A percentile compares a stretch with the other conserved stretches of the same genome.
phyloP scores from a whole-genome alignment of 2,329 filamentous ascomycete genomes.

The Colletotrichum abscissum region DNA sequence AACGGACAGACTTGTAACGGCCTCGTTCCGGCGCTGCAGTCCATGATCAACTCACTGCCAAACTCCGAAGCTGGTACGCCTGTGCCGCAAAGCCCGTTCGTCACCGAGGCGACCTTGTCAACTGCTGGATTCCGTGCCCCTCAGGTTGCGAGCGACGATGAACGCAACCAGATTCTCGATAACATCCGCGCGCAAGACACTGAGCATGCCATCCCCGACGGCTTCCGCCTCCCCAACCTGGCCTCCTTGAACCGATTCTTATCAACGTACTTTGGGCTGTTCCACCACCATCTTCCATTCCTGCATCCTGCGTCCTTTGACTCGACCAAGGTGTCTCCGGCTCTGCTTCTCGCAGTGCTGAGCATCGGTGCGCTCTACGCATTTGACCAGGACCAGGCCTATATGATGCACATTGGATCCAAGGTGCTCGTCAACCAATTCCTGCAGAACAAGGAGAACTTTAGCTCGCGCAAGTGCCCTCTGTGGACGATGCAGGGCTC shows the following conservation, averaged over 20 bases:
- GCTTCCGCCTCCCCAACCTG: slow-evolving; percentile 86
- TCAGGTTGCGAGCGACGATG: slow-evolving; percentile 85
- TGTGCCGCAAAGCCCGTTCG: slow-evolving; percentile 78
- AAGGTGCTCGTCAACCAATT: slow-evolving; percentile 98
- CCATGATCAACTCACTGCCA: slow-evolving; percentile 79
- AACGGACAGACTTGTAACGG: slow-evolving; percentile 71
- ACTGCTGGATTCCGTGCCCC: slow-evolving; percentile 78
- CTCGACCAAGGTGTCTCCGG: slow-evolving; percentile 81
- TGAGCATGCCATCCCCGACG: slow-evolving; percentile 85
- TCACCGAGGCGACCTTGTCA: slow-evolving; percentile 60
- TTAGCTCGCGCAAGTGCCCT: slow-evolving; percentile 96
- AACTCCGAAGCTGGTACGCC: slow-evolving; percentile 77
- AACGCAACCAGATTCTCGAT: slow-evolving; percentile 85
- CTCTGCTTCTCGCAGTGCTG: slow-evolving; percentile 87
- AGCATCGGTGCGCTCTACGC: slow-evolving; percentile 97
- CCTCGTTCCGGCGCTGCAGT: slow-evolving; percentile 73
- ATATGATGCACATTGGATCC: slow-evolving; percentile 96
- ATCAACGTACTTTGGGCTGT: slow-evolving; percentile 95
- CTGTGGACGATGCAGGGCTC: slow-evolving; percentile 99
- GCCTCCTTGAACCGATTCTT: slow-evolving; percentile 90
- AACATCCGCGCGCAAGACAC: slow-evolving; percentile 85
- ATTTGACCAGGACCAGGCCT: slow-evolving; percentile 96
- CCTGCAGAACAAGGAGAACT: slow-evolving; percentile 97
- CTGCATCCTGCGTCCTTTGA: slow-evolving; percentile 92
- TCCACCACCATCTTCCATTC: slow-evolving; percentile 97